Conservation (phyloP, 2,329 filamentous ascomycete genomes). For the Clonostachys rosea region DNA sequence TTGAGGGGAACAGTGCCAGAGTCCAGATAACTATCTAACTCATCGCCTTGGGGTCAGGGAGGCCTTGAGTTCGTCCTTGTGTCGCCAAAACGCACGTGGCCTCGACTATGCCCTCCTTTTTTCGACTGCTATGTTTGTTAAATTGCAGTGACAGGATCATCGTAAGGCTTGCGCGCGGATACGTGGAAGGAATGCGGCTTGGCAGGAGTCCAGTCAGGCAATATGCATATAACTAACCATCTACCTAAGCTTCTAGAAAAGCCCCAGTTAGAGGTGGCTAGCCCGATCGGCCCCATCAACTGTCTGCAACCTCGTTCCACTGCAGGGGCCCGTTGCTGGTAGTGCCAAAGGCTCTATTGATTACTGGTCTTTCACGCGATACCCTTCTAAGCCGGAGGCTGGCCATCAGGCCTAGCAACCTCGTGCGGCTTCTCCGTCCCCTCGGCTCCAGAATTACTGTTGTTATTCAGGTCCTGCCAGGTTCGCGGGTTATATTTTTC, state of each 20-base stretch:
- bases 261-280: not conserved
- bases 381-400: slow-evolving; percentile 49
- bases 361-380: slow-evolving; percentile 39
- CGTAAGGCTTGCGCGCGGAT: too few species aligned
- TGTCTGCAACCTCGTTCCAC: not conserved
- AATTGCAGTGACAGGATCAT: too few species aligned
- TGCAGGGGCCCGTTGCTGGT: not conserved
- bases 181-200: too few species aligned
- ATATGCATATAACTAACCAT: not conserved
- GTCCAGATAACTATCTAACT: too few species aligned
- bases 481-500: slow-evolving; percentile 64
- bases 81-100: too few species aligned
- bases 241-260: too few species aligned
- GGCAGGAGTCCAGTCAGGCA: too few species aligned
- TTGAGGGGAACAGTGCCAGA: too few species aligned
- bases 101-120: too few species aligned
- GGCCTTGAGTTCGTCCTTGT: too few species aligned
- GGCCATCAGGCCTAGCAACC: slow-evolving; percentile 33
- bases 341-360: not conserved
- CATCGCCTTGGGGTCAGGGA: too few species aligned
- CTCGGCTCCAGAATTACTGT: slow-evolving; percentile 15
- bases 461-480: slow-evolving; percentile 51
- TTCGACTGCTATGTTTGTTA: too few species aligned
- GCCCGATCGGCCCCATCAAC: not conserved
- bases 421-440: slow-evolving; percentile 43